phyloP scores from a whole-genome alignment of 169 alveolate species.

The Perkinsus olseni region DNA sequence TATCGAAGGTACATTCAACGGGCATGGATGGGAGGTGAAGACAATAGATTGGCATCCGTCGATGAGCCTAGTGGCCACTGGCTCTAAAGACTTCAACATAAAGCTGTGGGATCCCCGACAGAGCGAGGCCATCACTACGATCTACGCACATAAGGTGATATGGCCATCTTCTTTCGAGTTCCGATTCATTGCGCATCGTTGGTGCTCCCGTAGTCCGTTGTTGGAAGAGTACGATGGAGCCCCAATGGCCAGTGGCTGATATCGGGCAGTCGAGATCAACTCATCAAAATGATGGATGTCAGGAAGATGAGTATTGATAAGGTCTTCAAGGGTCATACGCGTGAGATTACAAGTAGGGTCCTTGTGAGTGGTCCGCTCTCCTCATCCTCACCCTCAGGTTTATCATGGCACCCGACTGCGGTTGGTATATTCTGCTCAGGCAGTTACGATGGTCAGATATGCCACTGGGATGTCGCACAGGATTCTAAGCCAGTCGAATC shows the following conservation, averaged over 20 bases:
- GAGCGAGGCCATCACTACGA: conserved; percentile 39
- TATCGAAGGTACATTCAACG: conserved; percentile 31
- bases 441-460: conserved; percentile 48
- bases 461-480: conserved; percentile 48
- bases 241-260: conserved; percentile 58
- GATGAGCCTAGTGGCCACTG: conserved; percentile 47
- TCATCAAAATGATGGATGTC: conserved; percentile 53
- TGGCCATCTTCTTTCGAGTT: neutral
- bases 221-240: conserved; percentile 51
- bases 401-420: conserved; percentile 60
- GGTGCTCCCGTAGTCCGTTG: conserved; percentile 15
- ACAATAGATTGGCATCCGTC: conserved; percentile 66
- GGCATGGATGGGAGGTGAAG: conserved; percentile 57
- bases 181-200: neutral
- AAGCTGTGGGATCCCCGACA: conserved; percentile 61
- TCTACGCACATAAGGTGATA: conserved; percentile 44
- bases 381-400: neutral
- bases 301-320: conserved; percentile 53
- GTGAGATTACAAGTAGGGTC: conserved; percentile 36
- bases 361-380: neutral
- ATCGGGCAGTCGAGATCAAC: conserved; percentile 55
- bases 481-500: conserved; percentile 14
- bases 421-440: conserved; percentile 55
- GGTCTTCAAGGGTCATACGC: conserved; percentile 45
- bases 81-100: conserved; percentile 53